These are phyloP conservation scores for Biscutella auriculata DNA, from an alignment of 441 rosid species.

Conservation along the genomic window DNA sequence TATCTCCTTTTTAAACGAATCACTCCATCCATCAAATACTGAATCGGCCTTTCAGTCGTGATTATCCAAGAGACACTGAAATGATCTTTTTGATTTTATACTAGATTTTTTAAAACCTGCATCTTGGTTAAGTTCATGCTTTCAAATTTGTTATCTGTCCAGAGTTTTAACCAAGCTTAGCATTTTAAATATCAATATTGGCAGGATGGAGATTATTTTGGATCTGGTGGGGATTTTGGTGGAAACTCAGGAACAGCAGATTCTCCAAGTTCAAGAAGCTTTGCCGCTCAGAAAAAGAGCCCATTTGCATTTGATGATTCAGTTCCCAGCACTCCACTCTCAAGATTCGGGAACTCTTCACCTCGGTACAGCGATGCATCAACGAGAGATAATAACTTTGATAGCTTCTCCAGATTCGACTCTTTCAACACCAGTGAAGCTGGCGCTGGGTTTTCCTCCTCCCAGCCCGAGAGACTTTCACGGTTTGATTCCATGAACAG, in stretches of 20 bases:
- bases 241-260: conserved; percentile 41
- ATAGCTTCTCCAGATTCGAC: conserved; percentile 78
- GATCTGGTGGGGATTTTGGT: conserved; percentile 46
- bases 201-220: conserved; percentile 63
- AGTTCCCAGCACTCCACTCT: conserved; percentile 72
- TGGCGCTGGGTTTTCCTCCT: conserved; percentile 27
- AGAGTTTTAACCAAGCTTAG: conserved; percentile 8
- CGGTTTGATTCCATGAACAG: conserved; percentile 79
- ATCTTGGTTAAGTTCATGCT: background rate
- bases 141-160: background rate
- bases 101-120: background rate
- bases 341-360: conserved; percentile 75
- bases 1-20: background rate
- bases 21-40: background rate
- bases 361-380: conserved; percentile 68
- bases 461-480: conserved; percentile 63
- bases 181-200: conserved; percentile 1
- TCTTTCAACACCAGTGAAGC: conserved; percentile 61
- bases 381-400: conserved; percentile 41
- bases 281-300: conserved; percentile 37
- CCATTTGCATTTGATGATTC: conserved; percentile 76
- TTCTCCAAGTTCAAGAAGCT: conserved; percentile 49
- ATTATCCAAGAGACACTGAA: background rate
- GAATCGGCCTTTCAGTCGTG: background rate
- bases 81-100: background rate